Conservation (phyloP, 148 eudicot genomes). For the Rhododendron ferrugineum region DNA sequence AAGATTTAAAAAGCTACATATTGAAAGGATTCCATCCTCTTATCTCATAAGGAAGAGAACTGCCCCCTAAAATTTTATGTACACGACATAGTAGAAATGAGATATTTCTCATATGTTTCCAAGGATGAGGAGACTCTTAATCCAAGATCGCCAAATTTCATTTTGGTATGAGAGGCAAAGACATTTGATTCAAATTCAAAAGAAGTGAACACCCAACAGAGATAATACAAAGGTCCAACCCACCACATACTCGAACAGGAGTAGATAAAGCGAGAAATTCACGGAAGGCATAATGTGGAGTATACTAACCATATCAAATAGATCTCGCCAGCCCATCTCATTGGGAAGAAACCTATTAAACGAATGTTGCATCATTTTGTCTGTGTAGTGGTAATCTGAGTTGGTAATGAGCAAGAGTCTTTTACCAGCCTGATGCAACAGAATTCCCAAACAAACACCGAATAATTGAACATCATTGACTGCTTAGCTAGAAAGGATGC, state of each 20-base stretch:
- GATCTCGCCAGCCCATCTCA: conserved; percentile 90
- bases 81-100: background rate
- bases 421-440: conserved; percentile 74
- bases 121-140: background rate
- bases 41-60: background rate
- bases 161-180: background rate
- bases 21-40: background rate
- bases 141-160: background rate
- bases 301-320: conserved; percentile 82
- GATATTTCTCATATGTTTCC: background rate
- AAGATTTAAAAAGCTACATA: background rate
- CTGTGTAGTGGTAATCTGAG: conserved; percentile 83
- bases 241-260: background rate
- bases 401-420: conserved; percentile 88
- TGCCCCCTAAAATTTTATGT: background rate
- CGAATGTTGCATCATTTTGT: conserved; percentile 96
- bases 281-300: background rate
- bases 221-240: background rate
- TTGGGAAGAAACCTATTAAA: conserved; percentile 93
- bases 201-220: background rate
- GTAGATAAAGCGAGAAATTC: background rate
- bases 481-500: background rate
- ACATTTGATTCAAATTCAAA: background rate
- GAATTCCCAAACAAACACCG: conserved; percentile 10
- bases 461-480: background rate